A percentile compares a stretch with the other conserved stretches of the same genome.
Evolutionary conservation across 805 yeast genomes (phyloP).

Genomic region (Zygotorulaspora danielsina): DNA sequence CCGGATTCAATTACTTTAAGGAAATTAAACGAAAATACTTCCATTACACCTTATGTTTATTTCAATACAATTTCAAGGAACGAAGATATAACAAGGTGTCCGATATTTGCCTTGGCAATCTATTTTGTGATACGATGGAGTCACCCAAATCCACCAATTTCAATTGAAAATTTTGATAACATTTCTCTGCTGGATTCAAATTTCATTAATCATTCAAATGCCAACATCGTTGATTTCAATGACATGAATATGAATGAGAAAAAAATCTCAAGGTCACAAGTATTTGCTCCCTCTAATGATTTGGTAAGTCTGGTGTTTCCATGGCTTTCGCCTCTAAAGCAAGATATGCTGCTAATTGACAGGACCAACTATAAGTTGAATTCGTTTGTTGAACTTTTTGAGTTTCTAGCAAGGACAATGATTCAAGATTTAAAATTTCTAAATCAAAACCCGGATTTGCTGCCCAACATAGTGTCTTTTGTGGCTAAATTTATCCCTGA

Average conservation of each 20-base stretch:
- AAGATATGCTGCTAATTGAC: conserved; percentile 27
- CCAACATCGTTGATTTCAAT: conserved; percentile 5
- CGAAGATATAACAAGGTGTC: conserved; percentile 32
- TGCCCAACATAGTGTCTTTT: conserved; percentile 30
- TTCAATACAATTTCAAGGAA: conserved; percentile 35
- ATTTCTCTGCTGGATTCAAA: conserved; percentile 24
- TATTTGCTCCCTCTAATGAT: conserved; percentile 25
- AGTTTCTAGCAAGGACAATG: conserved; percentile 29
- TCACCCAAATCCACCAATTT: conserved; percentile 26
- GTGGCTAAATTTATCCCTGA: conserved; percentile 32
- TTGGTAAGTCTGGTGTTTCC: conserved; percentile 29
- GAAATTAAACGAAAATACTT: conserved; percentile 28
- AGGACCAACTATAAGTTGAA: conserved; percentile 33
- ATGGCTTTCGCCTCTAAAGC: conserved; percentile 30
- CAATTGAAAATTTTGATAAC: conserved; percentile 22
- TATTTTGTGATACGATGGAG: conserved; percentile 34
- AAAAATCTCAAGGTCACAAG: conserved; percentile 19
- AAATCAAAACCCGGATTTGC: conserved; percentile 22
- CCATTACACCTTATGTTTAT: conserved; percentile 30
- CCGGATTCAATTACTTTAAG: conserved; percentile 35
- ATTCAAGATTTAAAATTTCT: conserved; percentile 32
- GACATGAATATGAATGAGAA: conserved; percentile 4
- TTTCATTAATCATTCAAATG: conserved; percentile 13
- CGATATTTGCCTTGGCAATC: conserved; percentile 33
- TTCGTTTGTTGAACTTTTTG: conserved; percentile 33